Base-by-base conservation (phyloP, 2,329 filamentous ascomycete species). In the Microdochium paspali region DNA sequence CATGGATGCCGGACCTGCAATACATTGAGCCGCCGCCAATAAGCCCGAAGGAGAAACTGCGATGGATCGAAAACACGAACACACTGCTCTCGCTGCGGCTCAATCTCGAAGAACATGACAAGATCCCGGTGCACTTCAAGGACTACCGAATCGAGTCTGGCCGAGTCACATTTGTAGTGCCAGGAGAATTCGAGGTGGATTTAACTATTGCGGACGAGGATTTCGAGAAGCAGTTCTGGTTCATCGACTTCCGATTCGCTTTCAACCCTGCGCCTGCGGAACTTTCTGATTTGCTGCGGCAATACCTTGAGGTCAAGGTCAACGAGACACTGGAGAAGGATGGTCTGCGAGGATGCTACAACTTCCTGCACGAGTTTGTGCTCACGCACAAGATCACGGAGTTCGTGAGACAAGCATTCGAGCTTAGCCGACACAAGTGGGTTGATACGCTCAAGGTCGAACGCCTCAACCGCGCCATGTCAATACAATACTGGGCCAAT, bases 311-410 rank as follows among this genome's bases (percentile, higher is more conserved):
- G 61, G 66, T 63, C 18, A 82, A 79, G 51, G 74, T 89, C 30
- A 96, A 98, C 61, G 73, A 78, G 15, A 72, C 79, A 6, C 74
- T 98, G 12, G 73, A 72, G 40, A 76, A 75, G 43, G 80, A 86
- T 44, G 89, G 91, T 2, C 67, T 98, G 6, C 61, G 69, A 7
- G 90, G 88, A 7, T 93, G 90, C 58, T 96, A 94, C 64, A 79
- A 86, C 48, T 87, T 90, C 53, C 70, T 97, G 2, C 90, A 97
- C 63, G 89, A 91, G 59, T 83, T 94, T 51, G 79, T 90, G 3
- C 70, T 98, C 47, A 96, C 90, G 0, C 85, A 93, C 66, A 96
- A 98, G 69, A 85, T 98, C 55, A 84, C 80, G 53, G 83, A 93
- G 54, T 76, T 95, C 43, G 80, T 80, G 55, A 81, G 82, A 52